phyloP scores from a whole-genome alignment of 2,329 filamentous ascomycete genomes.

The Aureobasidium melanogenum region DNA sequence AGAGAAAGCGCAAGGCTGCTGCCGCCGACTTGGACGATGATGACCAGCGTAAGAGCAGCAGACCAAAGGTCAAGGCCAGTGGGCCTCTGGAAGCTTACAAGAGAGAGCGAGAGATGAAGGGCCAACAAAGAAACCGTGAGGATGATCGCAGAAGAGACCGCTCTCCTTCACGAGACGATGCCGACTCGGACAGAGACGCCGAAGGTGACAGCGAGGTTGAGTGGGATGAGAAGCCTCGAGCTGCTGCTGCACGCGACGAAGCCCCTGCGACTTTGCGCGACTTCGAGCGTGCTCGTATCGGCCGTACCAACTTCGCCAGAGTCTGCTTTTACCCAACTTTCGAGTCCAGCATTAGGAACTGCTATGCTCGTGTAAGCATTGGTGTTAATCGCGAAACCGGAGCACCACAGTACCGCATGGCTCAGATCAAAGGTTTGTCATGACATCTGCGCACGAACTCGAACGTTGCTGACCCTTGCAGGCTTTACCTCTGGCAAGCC shows the following conservation, averaged over 20 bases:
- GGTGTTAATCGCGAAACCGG: constrained; percentile 63
- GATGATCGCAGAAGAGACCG: constrained; percentile 40
- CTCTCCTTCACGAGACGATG: constrained; percentile 31
- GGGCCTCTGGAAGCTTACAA: constrained; percentile 68
- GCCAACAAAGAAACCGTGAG: constrained; percentile 29
- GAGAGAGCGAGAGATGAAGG: constrained; percentile 51
- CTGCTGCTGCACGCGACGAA: constrained; percentile 49
- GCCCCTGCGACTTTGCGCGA: constrained; percentile 68
- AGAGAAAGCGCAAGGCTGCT: constrained; percentile 65
- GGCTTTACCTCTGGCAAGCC: constrained; percentile 70
- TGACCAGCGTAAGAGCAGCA: constrained; percentile 54
- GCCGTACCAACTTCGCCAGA: constrained; percentile 76
- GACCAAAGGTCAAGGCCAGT: constrained; percentile 37
- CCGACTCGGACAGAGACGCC: constrained; percentile 43
- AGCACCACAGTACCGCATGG: constrained; percentile 76
- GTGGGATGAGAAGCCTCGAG: constrained; percentile 52
- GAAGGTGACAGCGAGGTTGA: constrained; percentile 74
- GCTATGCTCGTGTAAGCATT: constrained; percentile 77
- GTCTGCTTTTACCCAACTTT: constrained; percentile 93
- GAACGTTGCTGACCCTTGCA: neutral
- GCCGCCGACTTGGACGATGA: constrained; percentile 70
- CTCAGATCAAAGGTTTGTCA: constrained; percentile 67
- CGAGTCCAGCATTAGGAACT: constrained; percentile 69
- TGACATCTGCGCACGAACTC: neutral
- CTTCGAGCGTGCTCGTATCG: constrained; percentile 73